These are phyloP conservation scores for Penicillium nordicum DNA, from an alignment of 2,329 filamentous ascomycete genomes.

Conservation along the genomic window DNA sequence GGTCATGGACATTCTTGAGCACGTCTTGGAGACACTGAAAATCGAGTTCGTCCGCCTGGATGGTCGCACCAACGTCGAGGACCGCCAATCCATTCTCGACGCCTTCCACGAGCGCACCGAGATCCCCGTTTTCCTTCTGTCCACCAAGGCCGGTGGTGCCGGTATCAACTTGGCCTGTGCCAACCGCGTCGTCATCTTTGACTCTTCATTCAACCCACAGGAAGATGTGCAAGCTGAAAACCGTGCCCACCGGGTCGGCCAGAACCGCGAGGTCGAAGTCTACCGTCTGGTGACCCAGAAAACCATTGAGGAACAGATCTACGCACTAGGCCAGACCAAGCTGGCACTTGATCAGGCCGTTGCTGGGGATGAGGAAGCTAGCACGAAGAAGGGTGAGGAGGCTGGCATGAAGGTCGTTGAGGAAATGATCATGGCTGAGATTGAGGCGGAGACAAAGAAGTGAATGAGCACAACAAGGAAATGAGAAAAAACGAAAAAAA, in stretches of 20 bases:
- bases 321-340: constrained; percentile 87
- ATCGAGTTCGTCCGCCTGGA: constrained; percentile 84
- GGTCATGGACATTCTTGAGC: constrained; percentile 83
- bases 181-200: constrained; percentile 97
- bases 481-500: background rate
- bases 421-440: constrained; percentile 47
- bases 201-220: constrained; percentile 95
- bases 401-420: constrained; percentile 50
- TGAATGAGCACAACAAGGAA: constrained; percentile 11
- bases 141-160: constrained; percentile 91
- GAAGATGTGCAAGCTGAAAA: constrained; percentile 99
- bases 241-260: constrained; percentile 88
- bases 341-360: constrained; percentile 79
- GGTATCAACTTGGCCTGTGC: constrained; percentile 94
- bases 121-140: constrained; percentile 89
- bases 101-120: constrained; percentile 71
- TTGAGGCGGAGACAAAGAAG: constrained; percentile 20
- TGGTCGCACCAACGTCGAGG: constrained; percentile 74
- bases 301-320: constrained; percentile 91
- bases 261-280: constrained; percentile 86
- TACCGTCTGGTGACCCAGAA: constrained; percentile 74
- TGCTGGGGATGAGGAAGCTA: constrained; percentile 56
- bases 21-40: constrained; percentile 68
- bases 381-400: constrained; percentile 49
- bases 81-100: constrained; percentile 84